Conservation (phyloP, 2,329 filamentous ascomycete genomes). For the Nectriaceae sp. region DNA sequence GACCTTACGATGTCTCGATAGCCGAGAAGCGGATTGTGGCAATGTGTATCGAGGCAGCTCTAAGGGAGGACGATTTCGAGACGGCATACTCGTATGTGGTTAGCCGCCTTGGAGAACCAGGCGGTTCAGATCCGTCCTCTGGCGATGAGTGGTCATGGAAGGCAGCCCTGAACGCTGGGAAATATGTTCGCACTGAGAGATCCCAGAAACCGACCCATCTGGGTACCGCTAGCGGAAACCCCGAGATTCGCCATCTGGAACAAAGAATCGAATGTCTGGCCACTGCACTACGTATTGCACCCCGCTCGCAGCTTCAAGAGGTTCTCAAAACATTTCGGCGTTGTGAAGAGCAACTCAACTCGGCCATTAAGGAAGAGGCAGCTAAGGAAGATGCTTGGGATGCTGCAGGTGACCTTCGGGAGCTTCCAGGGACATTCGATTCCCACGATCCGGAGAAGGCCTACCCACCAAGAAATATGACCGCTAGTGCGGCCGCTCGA, state of each 20-base stretch:
- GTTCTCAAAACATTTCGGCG: constrained; percentile 74
- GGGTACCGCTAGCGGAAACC: constrained; percentile 60
- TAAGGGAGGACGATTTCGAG: constrained; percentile 79
- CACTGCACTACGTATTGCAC: constrained; percentile 73
- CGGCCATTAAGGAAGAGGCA: constrained; percentile 65
- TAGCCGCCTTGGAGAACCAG: constrained; percentile 57
- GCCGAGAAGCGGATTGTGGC: constrained; percentile 70
- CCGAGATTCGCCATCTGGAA: constrained; percentile 70
- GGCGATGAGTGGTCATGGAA: constrained; percentile 75
- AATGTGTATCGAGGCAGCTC: constrained; percentile 78
- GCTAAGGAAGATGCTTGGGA: constrained; percentile 73
- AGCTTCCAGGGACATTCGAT: constrained; percentile 58
- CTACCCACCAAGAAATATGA: constrained; percentile 34
- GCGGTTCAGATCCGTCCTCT: constrained; percentile 15
- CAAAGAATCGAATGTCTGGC: constrained; percentile 81
- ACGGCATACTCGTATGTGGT: constrained; percentile 84
- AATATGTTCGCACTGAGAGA: constrained; percentile 61
- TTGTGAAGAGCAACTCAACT: constrained; percentile 76
- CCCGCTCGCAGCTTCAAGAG: constrained; percentile 68
- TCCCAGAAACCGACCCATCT: constrained; percentile 61
- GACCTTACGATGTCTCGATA: constrained; percentile 34
- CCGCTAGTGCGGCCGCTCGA: constrained; percentile 36
- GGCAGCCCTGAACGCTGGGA: constrained; percentile 76
- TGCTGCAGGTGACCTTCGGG: constrained; percentile 59
- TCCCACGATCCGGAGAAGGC: constrained; percentile 26